These are phyloP conservation scores for Claviceps sp. DNA, from an alignment of 2,329 filamentous ascomycete species.

Conservation along the genomic window DNA sequence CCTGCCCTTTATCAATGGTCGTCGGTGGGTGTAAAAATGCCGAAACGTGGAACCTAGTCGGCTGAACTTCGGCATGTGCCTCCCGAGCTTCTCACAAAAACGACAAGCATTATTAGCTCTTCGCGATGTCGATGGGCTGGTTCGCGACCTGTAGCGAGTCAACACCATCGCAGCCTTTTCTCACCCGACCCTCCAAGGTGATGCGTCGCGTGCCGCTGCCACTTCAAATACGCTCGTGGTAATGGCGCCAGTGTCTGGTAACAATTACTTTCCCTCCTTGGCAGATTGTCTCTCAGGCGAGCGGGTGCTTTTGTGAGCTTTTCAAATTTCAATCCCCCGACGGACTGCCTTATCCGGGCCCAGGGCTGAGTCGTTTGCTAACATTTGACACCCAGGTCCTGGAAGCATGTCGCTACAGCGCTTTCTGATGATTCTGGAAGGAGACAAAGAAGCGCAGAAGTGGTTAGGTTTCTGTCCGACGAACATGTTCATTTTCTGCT, in stretches of 20 bases:
- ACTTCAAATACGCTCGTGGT: slow-evolving; percentile 36
- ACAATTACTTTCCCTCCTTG: slow-evolving; percentile 69
- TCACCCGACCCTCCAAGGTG: slow-evolving; percentile 14
- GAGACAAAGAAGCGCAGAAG: slow-evolving; percentile 36
- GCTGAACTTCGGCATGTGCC: slow-evolving; percentile 14
- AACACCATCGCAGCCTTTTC: slow-evolving; percentile 14
- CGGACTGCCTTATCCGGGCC: neutral
- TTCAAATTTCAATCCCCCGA: neutral
- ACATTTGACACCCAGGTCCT: slow-evolving; percentile 33
- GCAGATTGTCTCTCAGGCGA: slow-evolving; percentile 76
- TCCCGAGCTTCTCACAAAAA: slow-evolving; percentile 11
- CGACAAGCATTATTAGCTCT: neutral
- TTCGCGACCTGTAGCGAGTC: slow-evolving; percentile 20
- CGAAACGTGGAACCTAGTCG: slow-evolving; percentile 4
- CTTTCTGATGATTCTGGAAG: slow-evolving; percentile 43
- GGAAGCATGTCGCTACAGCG: slow-evolving; percentile 45
- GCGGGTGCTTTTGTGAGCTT: slow-evolving; percentile 61
- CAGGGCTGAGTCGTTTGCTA: slow-evolving; percentile 5
- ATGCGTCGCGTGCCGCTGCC: slow-evolving; percentile 26
- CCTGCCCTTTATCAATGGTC: too few relatives aligned
- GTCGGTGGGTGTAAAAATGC: too few relatives aligned
- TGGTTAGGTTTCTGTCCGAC: slow-evolving; percentile 60
- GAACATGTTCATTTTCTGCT: slow-evolving; percentile 55
- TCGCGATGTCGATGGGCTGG: slow-evolving; percentile 1
- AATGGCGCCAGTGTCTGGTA: slow-evolving; percentile 61